These are phyloP conservation scores for Cunninghamia lanceolata DNA, from an alignment of 75 land plant species.

Conservation along the genomic window DNA sequence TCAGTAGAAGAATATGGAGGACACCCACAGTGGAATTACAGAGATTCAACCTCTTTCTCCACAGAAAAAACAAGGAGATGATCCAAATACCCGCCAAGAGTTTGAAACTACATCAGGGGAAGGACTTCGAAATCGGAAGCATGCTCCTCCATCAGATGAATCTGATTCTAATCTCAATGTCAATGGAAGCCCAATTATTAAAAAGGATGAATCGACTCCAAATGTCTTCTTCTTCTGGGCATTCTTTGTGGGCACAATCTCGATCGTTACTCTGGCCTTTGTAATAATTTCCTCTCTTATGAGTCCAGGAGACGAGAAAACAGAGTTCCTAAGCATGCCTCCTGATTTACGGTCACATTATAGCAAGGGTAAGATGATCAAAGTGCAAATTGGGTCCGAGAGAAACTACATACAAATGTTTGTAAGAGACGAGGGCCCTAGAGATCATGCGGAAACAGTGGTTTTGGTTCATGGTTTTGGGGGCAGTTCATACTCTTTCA, in stretches of 20 bases:
- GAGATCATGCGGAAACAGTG: slow-evolving; percentile 33
- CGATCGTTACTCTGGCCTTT: slow-evolving; percentile 45
- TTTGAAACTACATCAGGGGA: background rate
- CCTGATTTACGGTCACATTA: slow-evolving; percentile 57
- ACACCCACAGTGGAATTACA: background rate
- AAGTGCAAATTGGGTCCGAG: slow-evolving; percentile 38
- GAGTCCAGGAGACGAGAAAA: slow-evolving; percentile 27
- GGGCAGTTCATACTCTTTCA: slow-evolving; percentile 65
- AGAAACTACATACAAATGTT: slow-evolving; percentile 55
- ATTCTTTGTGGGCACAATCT: slow-evolving; percentile 46
- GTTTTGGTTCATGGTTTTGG: slow-evolving; percentile 76
- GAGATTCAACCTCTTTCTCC: slow-evolving; percentile 5
- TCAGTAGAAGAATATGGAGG: background rate
- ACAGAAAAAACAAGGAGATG: background rate
- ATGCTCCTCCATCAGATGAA: background rate
- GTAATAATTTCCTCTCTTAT: slow-evolving; percentile 20
- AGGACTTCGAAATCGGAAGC: background rate
- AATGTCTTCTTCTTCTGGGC: slow-evolving; percentile 55
- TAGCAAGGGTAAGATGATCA: slow-evolving; percentile 55
- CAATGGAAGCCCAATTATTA: background rate
- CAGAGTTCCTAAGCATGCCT: slow-evolving; percentile 75
- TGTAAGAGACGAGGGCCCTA: slow-evolving; percentile 37
- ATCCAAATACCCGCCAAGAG: background rate
- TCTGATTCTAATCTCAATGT: background rate
- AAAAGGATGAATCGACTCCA: background rate